Evolutionary conservation across 1,284 basidiomycete species (phyloP), one percentile per base, ranked within the genome.

Genomic region (Butyriboletus appendiculatus): DNA sequence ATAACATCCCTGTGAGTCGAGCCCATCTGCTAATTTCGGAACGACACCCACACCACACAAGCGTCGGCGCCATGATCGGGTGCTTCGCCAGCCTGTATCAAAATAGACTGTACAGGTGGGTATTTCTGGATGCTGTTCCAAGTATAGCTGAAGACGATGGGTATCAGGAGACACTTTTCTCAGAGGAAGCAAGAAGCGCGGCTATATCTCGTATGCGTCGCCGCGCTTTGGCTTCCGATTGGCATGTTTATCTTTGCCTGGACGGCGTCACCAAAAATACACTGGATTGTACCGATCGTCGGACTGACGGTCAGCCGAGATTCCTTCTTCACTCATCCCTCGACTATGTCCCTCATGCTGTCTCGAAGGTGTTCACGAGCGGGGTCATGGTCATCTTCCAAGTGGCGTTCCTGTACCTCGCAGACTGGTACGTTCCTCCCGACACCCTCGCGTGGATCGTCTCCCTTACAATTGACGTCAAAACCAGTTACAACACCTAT

Each of bases 371-470:
- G 0, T 83, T 83, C 62, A 78, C 80, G 56, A 83, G 77, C 68
- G 79, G 78, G 0, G 72, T 76, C 6, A 85, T 81, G 69, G 72
- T 80, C 26, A 82, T 88, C 24, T 87, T 85, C 61, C 73, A 85
- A 35, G 79, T 81, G 2, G 78, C 85, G 1, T 89, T 89, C 67
- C 77, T 81, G 7, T 91, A 90, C 59, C 75, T 90, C 11, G 85
- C 87, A 2, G 88, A 90, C 62, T 87, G 85, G 83, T 88, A 61
- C 28, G 77, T 66, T 6, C 5, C 4, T 24, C 16, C 15, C 2
- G n/a, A 8, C 30, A 32, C 30, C 40, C 37, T 26, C 16, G 37
- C 49, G n/a, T 30, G 20, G 45, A 33, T 38, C 4, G 2, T 32
- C 48, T 40, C 22, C 12, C 1, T 41, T 22, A 28, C 22, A 32